Conservation (phyloP, 768 basidiomycete species). For the Panus rudis region DNA sequence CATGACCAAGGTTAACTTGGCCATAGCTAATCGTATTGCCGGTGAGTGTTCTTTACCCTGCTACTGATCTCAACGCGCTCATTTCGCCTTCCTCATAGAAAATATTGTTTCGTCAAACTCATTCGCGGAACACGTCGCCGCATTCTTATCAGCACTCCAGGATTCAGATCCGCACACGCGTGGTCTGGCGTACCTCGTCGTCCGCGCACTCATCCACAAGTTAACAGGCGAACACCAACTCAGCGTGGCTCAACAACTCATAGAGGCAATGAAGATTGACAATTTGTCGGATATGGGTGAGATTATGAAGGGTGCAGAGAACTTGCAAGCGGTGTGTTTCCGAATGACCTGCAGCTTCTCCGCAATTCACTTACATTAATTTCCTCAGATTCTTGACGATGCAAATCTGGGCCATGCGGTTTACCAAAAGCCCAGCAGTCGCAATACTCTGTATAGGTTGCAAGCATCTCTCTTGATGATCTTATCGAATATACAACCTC, state of each 20-base stretch:
- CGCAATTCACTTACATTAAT: slow-evolving; percentile 2
- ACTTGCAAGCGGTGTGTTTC: slow-evolving; percentile 23
- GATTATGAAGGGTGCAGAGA: slow-evolving; percentile 22
- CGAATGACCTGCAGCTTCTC: neutral
- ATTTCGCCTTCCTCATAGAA: slow-evolving; percentile 31
- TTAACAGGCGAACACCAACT: slow-evolving; percentile 55
- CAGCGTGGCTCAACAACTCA: slow-evolving; percentile 39
- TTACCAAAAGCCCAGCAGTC: slow-evolving; percentile 54
- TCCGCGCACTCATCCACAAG: slow-evolving; percentile 51
- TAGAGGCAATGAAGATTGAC: slow-evolving; percentile 40
- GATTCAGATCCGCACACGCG: slow-evolving; percentile 45
- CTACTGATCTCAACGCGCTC: neutral
- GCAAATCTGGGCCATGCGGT: slow-evolving; percentile 40
- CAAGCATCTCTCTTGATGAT: slow-evolving; percentile 50
- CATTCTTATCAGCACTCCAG: slow-evolving; percentile 45
- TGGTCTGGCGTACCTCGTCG: slow-evolving; percentile 52
- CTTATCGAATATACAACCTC: slow-evolving; percentile 44
- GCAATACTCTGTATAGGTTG: slow-evolving; percentile 45
- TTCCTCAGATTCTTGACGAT: slow-evolving; percentile 38
- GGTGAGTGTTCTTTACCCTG: slow-evolving; percentile 32
- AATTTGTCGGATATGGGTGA: slow-evolving; percentile 39
- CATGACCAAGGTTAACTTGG: slow-evolving; percentile 47
- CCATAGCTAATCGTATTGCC: slow-evolving; percentile 55
- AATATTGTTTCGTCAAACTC: slow-evolving; percentile 54
- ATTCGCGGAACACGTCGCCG: slow-evolving; percentile 34